Conservation (phyloP, 148 eudicot genomes). For the Dianthus caryophyllus region DNA sequence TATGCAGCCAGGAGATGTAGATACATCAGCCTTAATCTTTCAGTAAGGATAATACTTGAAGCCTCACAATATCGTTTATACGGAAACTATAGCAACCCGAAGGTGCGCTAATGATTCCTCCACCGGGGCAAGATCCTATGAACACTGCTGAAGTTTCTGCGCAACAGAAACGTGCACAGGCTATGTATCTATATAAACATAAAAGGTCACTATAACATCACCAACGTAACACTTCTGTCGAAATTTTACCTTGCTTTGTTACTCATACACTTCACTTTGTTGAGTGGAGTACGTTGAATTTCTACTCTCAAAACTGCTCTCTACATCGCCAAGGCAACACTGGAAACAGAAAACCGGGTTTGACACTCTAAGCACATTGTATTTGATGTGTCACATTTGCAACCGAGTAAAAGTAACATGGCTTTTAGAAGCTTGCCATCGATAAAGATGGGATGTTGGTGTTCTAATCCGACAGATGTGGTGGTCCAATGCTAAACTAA, state of each 20-base stretch:
- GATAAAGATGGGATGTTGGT: background rate
- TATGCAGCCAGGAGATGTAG: background rate
- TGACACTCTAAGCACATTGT: background rate
- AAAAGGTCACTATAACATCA: too few relatives aligned
- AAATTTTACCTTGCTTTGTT: too few relatives aligned
- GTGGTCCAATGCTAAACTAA: background rate
- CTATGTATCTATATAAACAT: background rate
- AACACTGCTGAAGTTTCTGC: background rate
- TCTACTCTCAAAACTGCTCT: too few relatives aligned
- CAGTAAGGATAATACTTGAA: too few relatives aligned
- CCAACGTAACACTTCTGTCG: too few relatives aligned
- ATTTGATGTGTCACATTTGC: background rate
- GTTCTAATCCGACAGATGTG: background rate
- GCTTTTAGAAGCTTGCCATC: background rate
- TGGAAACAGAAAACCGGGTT: too few relatives aligned
- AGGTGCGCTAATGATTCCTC: background rate
- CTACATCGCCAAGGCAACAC: too few relatives aligned
- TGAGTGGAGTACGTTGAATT: too few relatives aligned
- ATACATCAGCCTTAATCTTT: background rate
- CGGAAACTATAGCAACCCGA: constrained; percentile 1
- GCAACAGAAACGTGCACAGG: background rate
- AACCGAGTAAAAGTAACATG: background rate
- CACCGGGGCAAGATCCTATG: background rate
- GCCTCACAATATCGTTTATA: background rate
- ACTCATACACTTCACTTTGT: too few relatives aligned